These are phyloP conservation scores for Haplosporangium sp. DNA, from an alignment of 371 early-diverging fungal genomes.

Conservation along the genomic window DNA sequence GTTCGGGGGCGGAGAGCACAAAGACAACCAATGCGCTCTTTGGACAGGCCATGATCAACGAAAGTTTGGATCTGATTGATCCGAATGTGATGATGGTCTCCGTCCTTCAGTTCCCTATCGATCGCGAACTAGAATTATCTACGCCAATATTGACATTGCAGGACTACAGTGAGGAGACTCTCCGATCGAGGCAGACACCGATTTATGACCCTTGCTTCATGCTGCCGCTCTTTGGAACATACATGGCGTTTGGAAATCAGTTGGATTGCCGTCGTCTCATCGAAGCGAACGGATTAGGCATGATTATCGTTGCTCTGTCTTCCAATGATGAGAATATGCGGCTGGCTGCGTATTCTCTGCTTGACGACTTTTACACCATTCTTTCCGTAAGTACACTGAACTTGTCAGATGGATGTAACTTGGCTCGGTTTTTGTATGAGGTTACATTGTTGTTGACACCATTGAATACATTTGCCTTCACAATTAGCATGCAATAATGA, in stretches of 20 bases:
- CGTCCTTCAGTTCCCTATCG: conserved; percentile 66
- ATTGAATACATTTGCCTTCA: neutral
- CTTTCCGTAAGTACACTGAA: conserved; percentile 58
- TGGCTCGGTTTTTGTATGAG: neutral
- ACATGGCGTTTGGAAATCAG: conserved; percentile 62
- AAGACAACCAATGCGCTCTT: conserved; percentile 41
- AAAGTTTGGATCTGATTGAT: conserved; percentile 74
- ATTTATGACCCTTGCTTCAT: conserved; percentile 79
- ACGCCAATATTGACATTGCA: conserved; percentile 7
- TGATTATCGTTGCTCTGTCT: conserved; percentile 73
- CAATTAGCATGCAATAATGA: conserved; percentile 58
- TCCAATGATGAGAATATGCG: conserved; percentile 66
- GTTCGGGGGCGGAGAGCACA: conserved; percentile 63
- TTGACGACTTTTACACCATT: conserved; percentile 73
- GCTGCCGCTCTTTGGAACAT: conserved; percentile 74
- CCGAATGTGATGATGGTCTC: conserved; percentile 73
- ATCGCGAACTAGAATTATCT: conserved; percentile 41
- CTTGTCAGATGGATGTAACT: no score
- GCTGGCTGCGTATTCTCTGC: conserved; percentile 69
- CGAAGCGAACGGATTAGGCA: conserved; percentile 78
- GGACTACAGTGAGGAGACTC: conserved; percentile 20
- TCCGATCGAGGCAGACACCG: conserved; percentile 14
- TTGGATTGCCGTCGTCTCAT: conserved; percentile 71
- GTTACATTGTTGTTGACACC: no score
- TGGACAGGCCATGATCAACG: conserved; percentile 60